A percentile compares a stretch with the other conserved stretches of the same genome.
Conservation (phyloP, 371 early-diverging fungal species). For the Mycotypha africana region DNA sequence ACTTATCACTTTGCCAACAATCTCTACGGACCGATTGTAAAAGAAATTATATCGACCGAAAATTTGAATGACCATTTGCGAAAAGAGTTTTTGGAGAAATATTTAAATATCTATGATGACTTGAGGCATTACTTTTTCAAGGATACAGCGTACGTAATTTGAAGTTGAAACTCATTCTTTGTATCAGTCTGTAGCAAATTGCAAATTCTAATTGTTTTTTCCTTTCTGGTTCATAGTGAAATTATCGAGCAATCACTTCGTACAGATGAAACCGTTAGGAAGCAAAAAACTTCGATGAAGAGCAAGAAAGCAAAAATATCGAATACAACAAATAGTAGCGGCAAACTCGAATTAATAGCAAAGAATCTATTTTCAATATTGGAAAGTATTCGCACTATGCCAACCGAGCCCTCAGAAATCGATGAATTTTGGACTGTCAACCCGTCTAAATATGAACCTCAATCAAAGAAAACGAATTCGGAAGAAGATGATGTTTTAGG, state of each 20-base stretch:
- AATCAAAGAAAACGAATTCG: conserved; percentile 11
- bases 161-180: no score
- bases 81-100: conserved; percentile 61
- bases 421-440: conserved; percentile 59
- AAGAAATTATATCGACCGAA: conserved; percentile 47
- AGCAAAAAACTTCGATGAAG: no score
- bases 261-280: conserved; percentile 5
- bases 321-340: no score
- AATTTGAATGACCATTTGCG: conserved; percentile 57
- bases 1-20: conserved; percentile 47
- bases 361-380: conserved; percentile 50
- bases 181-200: no score
- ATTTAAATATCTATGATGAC: conserved; percentile 76
- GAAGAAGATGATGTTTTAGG: conserved; percentile 25
- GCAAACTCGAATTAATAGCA: conserved; percentile 23
- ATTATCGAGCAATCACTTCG: conserved; percentile 22
- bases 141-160: conserved; percentile 47
- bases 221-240: conserved; percentile 19
- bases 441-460: conserved; percentile 30
- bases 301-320: conserved; percentile 7
- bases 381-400: conserved; percentile 54
- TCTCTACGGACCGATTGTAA: conserved; percentile 47
- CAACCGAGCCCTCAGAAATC: conserved; percentile 53
- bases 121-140: conserved; percentile 76
- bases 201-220: no score